Evolutionary conservation across 352 stramenopile genomes (phyloP), one percentile per base, ranked within the genome.

Genomic region (Globisporangium carolinianum): DNA sequence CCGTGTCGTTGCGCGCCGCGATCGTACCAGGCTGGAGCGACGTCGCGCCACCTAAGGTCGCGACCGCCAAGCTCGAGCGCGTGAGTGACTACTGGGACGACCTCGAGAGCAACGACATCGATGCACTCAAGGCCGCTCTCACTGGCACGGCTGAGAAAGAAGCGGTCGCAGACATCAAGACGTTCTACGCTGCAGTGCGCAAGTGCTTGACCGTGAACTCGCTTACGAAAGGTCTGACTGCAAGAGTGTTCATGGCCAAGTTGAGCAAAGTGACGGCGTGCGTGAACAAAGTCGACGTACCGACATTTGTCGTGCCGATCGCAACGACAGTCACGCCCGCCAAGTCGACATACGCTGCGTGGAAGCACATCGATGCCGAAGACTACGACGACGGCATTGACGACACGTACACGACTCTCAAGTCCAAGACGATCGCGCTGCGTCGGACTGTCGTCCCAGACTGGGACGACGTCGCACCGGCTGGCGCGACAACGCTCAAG

Each of bases 391-490:
- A 49, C 45, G n/a, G 45, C 45, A 17, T 49, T 6, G 45, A 49
- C 45, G n/a, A 49, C n/a, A 35, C 46, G 5, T 36, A 37, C 4
- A n/a, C 43, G 6, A 59, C 45, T 0, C 12, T 17, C 24, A 60
- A 52, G 37, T 17, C 47, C 4, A 61, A 61, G 47, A 61, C 38
- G 11, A 14, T 61, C 6, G 4, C 53, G 47, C 53, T 61, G 37
- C 55, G 55, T 11, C n/a, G 35, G 35, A 45, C 10, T 6, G 50
- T 61, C 8, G 47, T 61, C 11, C 55, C 55, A 24, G 15, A 18
- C 12, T 61, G 55, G 55, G n/a, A 39, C 5, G 55, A 54, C 17
- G n/a, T 61, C 37, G 55, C 55, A 9, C 55, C 55, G 6, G 15
- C 14, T 6, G 47, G 47, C 2, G 55, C 55, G 6, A 38, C 41